Evolutionary conservation across 73 alveolate species (phyloP).

Genomic region (Loxodes magnus): DNA sequence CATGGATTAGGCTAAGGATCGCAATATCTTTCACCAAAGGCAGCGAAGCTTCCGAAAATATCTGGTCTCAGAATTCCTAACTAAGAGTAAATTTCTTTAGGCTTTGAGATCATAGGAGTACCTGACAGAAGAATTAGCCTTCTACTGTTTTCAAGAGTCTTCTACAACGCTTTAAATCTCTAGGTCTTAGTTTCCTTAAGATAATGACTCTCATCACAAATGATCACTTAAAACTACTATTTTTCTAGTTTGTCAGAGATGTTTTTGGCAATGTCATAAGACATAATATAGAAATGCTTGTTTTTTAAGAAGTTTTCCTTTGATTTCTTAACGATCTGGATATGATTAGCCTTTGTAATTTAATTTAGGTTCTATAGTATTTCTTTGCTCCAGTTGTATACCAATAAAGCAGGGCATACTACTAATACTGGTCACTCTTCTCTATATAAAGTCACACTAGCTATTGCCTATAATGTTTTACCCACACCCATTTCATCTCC

Average conservation of each 20-base stretch:
- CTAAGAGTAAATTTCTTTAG: conserved; percentile 73
- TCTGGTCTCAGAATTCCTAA: conserved; percentile 68
- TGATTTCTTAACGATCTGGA: conserved; percentile 45
- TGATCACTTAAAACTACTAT: conserved; percentile 44
- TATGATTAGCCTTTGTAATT: conserved; percentile 31
- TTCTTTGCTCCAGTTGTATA: conserved; percentile 77
- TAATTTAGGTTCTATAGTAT: conserved; percentile 30
- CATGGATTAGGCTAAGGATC: conserved; percentile 48
- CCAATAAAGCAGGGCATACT: conserved; percentile 79
- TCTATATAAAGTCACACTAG: conserved; percentile 56
- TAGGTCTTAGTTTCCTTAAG: conserved; percentile 57
- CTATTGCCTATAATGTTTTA: conserved; percentile 81
- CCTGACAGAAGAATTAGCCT: conserved; percentile 84
- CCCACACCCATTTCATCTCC: conserved; percentile 98
- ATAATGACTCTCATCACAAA: conserved; percentile 91
- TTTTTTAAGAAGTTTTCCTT: conserved; percentile 33
- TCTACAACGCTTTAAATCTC: conserved; percentile 67
- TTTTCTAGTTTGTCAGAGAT: conserved; percentile 26
- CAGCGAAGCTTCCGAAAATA: conserved; percentile 29
- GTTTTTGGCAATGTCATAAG: conserved; percentile 65
- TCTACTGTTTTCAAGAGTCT: conserved; percentile 52
- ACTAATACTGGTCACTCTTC: conserved; percentile 91
- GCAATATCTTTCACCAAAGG: conserved; percentile 74
- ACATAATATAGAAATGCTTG: conserved; percentile 55
- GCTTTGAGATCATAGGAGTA: conserved; percentile 82